Conservation (phyloP, 164 flowering plant genomes). For the Taxillus chinensis region DNA sequence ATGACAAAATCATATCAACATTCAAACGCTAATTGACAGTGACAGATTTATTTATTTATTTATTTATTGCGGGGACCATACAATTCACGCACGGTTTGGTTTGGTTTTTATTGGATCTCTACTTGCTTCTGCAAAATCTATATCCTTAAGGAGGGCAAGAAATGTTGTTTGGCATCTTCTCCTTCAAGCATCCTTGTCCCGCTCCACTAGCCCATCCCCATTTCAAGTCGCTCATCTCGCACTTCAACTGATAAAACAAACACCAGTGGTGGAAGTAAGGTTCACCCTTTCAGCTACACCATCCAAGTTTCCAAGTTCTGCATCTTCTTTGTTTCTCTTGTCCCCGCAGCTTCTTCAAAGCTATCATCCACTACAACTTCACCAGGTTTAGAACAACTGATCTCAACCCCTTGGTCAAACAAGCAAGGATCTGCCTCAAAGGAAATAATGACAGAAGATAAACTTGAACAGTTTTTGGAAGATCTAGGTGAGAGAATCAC, state of each 20-base stretch:
- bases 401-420: slow-evolving; percentile 67
- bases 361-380: slow-evolving; percentile 39
- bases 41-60: no score
- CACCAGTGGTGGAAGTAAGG: slow-evolving; percentile 30
- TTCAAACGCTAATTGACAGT: slow-evolving; percentile 4
- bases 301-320: slow-evolving; percentile 46
- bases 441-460: slow-evolving; percentile 58
- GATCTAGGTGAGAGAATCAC: slow-evolving; percentile 71
- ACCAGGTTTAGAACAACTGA: slow-evolving; percentile 33
- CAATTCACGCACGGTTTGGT: slow-evolving; percentile 24
- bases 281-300: slow-evolving; percentile 30
- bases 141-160: slow-evolving; percentile 36
- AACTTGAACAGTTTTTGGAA: slow-evolving; percentile 67
- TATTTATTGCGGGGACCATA: slow-evolving; percentile 23
- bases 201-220: slow-evolving; percentile 45
- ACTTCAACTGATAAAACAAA: slow-evolving; percentile 33
- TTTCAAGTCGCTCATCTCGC: slow-evolving; percentile 31
- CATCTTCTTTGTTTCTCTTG: slow-evolving; percentile 49
- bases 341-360: slow-evolving; percentile 34
- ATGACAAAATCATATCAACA: no score
- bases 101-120: slow-evolving; percentile 47
- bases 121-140: slow-evolving; percentile 43
- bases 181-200: slow-evolving; percentile 62
- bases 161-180: slow-evolving; percentile 20
- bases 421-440: slow-evolving; percentile 34